Evolutionary conservation across 345 rosid genomes (phyloP).

Genomic region (sweet orange (Citrus sinensis)): DNA sequence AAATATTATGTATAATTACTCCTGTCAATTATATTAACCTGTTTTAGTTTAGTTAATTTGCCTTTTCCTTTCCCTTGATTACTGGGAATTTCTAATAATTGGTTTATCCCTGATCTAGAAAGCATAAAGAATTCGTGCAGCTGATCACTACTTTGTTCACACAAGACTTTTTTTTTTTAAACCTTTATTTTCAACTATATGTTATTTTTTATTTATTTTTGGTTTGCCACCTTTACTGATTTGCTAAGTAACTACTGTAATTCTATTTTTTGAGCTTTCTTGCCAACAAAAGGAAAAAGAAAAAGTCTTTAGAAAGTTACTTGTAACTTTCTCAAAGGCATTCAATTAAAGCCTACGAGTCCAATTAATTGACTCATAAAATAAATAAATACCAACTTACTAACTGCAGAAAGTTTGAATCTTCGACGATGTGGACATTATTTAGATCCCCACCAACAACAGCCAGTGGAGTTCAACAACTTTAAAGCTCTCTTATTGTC

Average conservation of each 20-base stretch:
- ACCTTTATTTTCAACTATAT: no score
- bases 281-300: background rate
- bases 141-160: no score
- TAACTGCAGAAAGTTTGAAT: constrained; percentile 18
- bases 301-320: background rate
- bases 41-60: no score
- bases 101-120: no score
- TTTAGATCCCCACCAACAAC: constrained; percentile 9
- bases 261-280: background rate
- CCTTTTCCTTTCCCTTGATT: no score
- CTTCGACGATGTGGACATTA: constrained; percentile 9
- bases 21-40: no score
- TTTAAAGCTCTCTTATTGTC: background rate
- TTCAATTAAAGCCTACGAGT: background rate
- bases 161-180: no score
- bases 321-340: constrained; percentile 8
- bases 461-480: constrained; percentile 1
- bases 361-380: constrained; percentile 7
- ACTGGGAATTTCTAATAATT: no score
- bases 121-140: no score
- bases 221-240: constrained; percentile 6
- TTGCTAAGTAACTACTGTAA: constrained; percentile 16
- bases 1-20: no score
- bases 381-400: background rate
- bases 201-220: no score